Evolutionary conservation across 805 yeast genomes (phyloP).

Genomic region (Peterozyma toletana): DNA sequence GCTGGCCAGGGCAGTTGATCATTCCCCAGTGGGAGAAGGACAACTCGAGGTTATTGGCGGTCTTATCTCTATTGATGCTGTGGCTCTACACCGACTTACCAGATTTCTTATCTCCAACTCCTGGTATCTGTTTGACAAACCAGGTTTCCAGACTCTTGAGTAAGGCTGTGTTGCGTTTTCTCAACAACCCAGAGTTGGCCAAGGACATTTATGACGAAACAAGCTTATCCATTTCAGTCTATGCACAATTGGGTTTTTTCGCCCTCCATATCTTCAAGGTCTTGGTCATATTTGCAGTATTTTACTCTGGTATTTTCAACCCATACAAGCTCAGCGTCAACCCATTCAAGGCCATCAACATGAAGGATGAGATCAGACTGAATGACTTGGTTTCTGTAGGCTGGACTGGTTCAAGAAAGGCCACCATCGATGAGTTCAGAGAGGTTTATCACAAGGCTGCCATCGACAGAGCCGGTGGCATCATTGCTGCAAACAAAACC

Average conservation of each 20-base stretch:
- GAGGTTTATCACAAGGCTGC: conserved; percentile 58
- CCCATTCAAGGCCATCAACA: conserved; percentile 24
- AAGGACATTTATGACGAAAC: conserved; percentile 41
- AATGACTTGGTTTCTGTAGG: conserved; percentile 65
- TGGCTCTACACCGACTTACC: conserved; percentile 97
- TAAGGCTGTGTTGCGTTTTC: conserved; percentile 18
- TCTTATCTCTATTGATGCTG: conserved; percentile 32
- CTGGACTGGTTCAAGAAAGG: conserved; percentile 91
- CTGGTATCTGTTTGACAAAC: conserved; percentile 77
- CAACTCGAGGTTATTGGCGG: conserved; percentile 29
- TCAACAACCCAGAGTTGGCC: conserved; percentile 38
- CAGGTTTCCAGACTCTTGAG: conserved; percentile 31
- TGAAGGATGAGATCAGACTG: conserved; percentile 28
- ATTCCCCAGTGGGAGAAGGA: conserved; percentile 62
- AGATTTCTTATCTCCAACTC: conserved; percentile 83
- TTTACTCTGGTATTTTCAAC: conserved; percentile 71
- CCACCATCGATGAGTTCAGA: conserved; percentile 62
- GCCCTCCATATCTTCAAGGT: conserved; percentile 63
- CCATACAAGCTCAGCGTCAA: conserved; percentile 51
- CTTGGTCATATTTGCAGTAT: conserved; percentile 42
- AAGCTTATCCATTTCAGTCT: conserved; percentile 26
- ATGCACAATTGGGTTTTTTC: conserved; percentile 65
- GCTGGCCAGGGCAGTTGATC: conserved; percentile 89
- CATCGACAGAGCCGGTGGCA: conserved; percentile 64
- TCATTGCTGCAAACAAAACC: conserved; percentile 65